A percentile compares a stretch with the other conserved stretches of the same genome.
These are phyloP conservation scores for Aspergillus terreus DNA, from an alignment of 2,329 filamentous ascomycete species.

Conservation along the genomic window DNA sequence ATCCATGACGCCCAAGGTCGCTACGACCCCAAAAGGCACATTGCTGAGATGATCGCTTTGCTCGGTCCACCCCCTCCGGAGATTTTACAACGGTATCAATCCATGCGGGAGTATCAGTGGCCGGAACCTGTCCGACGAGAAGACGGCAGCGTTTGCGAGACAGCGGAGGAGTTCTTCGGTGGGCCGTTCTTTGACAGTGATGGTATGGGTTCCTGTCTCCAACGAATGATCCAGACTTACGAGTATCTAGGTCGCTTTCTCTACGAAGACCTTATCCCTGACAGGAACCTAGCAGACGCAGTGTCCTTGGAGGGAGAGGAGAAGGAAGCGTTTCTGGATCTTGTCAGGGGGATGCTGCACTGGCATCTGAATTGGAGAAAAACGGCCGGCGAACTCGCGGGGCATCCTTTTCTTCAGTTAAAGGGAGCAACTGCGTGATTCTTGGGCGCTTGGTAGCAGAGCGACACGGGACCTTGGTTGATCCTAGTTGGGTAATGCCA, in stretches of 20 bases:
- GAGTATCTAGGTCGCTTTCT: slow-evolving; percentile 27
- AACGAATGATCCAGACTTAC: slow-evolving; percentile 10
- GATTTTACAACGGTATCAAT: slow-evolving; percentile 32
- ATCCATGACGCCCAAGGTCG: slow-evolving; percentile 31
- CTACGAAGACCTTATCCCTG: slow-evolving; percentile 30
- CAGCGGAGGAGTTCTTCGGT: slow-evolving; percentile 31
- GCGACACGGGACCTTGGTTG: too few relatives aligned
- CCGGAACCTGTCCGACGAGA: slow-evolving; percentile 25
- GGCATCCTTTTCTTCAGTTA: slow-evolving; percentile 29
- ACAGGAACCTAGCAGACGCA: slow-evolving; percentile 26
- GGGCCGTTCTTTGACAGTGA: slow-evolving; percentile 36
- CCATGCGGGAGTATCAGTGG: slow-evolving; percentile 28
- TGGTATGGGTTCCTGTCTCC: slow-evolving; percentile 20
- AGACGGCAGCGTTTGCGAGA: slow-evolving; percentile 29
- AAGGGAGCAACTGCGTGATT: slow-evolving; percentile 20
- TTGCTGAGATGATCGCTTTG: slow-evolving; percentile 43
- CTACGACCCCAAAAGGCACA: slow-evolving; percentile 25
- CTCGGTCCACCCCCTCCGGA: slow-evolving; percentile 37
- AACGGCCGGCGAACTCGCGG: slow-evolving; percentile 25
- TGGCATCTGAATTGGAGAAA: slow-evolving; percentile 28
- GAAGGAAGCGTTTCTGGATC: slow-evolving; percentile 28
- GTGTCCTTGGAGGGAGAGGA: slow-evolving; percentile 27
- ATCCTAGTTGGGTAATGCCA: too few relatives aligned
- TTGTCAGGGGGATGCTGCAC: slow-evolving; percentile 28
- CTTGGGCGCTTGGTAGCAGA: background rate